Conservation (phyloP, 2,329 filamentous ascomycete species). For the Emmonsiellopsis sp. region DNA sequence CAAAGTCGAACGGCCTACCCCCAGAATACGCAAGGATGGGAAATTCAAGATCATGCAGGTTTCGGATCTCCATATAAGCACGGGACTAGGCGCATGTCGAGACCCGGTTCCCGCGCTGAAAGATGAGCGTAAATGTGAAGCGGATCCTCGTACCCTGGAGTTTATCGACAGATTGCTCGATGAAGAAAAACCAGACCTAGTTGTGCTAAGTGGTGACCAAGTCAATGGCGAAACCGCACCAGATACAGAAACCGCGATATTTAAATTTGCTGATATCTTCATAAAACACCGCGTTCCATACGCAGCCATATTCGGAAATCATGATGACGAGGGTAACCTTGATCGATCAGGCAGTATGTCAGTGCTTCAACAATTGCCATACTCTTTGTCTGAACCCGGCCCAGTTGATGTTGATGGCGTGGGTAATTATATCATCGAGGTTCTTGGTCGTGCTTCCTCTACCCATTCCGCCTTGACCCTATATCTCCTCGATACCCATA, state of each 20-base stretch:
- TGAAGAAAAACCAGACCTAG: conserved; percentile 86
- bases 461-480: conserved; percentile 85
- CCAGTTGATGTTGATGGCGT: conserved; percentile 79
- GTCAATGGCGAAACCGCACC: conserved; percentile 89
- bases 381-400: conserved; percentile 75
- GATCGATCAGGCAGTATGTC: conserved; percentile 72
- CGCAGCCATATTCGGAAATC: conserved; percentile 91
- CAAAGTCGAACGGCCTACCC: conserved; percentile 58
- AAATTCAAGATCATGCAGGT: conserved; percentile 97
- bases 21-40: conserved; percentile 75
- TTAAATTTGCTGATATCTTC: conserved; percentile 81
- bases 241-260: conserved; percentile 85
- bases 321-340: conserved; percentile 84
- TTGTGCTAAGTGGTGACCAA: conserved; percentile 87
- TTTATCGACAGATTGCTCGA: conserved; percentile 78
- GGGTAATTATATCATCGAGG: conserved; percentile 89
- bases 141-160: conserved; percentile 81
- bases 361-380: conserved; percentile 76
- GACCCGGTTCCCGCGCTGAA: conserved; percentile 70
- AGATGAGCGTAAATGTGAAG: conserved; percentile 68
- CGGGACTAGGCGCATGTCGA: conserved; percentile 74
- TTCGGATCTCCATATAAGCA: conserved; percentile 88
- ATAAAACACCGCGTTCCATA: conserved; percentile 85
- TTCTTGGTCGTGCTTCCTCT: conserved; percentile 67
- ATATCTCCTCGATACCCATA: conserved; percentile 90